Evolutionary conservation across 2,329 filamentous ascomycete species (phyloP).

Genomic region (Penicillium sp.): DNA sequence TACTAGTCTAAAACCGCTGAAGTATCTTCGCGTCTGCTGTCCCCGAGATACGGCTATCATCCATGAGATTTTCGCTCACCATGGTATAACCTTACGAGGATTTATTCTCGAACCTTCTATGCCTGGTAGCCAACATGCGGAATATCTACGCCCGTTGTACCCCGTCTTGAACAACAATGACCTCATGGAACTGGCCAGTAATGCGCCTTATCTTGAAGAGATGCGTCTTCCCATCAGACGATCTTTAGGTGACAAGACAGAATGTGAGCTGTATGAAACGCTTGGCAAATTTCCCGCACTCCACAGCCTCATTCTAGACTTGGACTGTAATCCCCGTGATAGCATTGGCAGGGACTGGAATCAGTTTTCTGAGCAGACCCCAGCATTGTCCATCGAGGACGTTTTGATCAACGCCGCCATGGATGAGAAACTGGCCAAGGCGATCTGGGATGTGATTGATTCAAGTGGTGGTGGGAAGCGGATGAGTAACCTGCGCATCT

Average conservation of each 20-base stretch:
- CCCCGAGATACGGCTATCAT: slow-evolving; percentile 1
- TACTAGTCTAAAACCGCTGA: slow-evolving; percentile 1
- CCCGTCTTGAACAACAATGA: background rate
- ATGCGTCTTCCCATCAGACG: slow-evolving; percentile 13
- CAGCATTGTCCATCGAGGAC: background rate
- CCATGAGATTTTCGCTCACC: background rate
- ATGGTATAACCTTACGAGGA: background rate
- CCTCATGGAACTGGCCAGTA: slow-evolving; percentile 6
- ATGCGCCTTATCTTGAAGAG: slow-evolving; percentile 13
- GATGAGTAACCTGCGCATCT: background rate
- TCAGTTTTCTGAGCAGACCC: slow-evolving; percentile 5
- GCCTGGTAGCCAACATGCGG: background rate
- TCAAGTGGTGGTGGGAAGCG: background rate
- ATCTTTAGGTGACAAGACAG: slow-evolving; percentile 10
- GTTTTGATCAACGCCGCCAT: slow-evolving; percentile 15
- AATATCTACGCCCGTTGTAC: background rate
- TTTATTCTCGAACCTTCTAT: background rate
- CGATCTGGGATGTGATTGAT: slow-evolving; percentile 14
- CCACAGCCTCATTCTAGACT: slow-evolving; percentile 10
- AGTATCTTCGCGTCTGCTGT: slow-evolving; percentile 5
- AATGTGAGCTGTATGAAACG: slow-evolving; percentile 17
- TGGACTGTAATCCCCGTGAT: slow-evolving; percentile 4
- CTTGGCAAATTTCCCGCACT: slow-evolving; percentile 13
- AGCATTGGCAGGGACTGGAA: slow-evolving; percentile 1
- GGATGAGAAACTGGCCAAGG: slow-evolving; percentile 12